Evolutionary conservation across 2,329 filamentous ascomycete species (phyloP).

Genomic region (Rutstroemia sp.): DNA sequence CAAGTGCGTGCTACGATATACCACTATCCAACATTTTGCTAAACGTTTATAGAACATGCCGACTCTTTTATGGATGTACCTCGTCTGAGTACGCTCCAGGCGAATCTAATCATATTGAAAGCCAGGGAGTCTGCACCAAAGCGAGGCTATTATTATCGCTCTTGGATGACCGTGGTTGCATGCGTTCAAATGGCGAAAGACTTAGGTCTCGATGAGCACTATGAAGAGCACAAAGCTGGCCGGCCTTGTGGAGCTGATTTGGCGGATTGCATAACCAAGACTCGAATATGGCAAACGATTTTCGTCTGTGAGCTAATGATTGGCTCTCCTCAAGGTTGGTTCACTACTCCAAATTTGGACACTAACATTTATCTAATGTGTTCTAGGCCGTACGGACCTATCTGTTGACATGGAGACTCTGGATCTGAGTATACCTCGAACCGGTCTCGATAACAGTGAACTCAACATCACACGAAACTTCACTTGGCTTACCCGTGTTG

Average conservation of each 20-base stretch:
- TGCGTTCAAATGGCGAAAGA: slow-evolving; percentile 92
- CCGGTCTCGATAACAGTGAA: slow-evolving; percentile 67
- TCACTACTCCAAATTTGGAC: not conserved
- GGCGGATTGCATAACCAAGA: slow-evolving; percentile 76
- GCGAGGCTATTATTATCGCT: slow-evolving; percentile 91
- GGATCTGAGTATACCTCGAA: slow-evolving; percentile 60
- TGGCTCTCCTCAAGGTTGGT: slow-evolving; percentile 77
- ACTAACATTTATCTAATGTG: slow-evolving; percentile 12
- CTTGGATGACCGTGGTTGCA: slow-evolving; percentile 92
- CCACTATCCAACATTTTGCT: slow-evolving; percentile 15
- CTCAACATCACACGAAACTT: slow-evolving; percentile 76
- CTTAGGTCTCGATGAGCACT: slow-evolving; percentile 81
- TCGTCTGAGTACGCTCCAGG: slow-evolving; percentile 84
- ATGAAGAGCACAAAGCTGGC: slow-evolving; percentile 67
- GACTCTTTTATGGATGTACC: slow-evolving; percentile 92
- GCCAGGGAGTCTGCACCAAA: slow-evolving; percentile 88
- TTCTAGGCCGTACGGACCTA: slow-evolving; percentile 66
- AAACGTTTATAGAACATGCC: slow-evolving; percentile 60
- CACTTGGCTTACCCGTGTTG: slow-evolving; percentile 69
- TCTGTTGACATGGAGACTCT: slow-evolving; percentile 68
- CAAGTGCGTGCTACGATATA: slow-evolving; percentile 45
- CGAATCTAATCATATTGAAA: slow-evolving; percentile 79
- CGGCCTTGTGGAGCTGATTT: slow-evolving; percentile 60
- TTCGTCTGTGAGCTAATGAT: slow-evolving; percentile 88
- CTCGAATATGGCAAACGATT: slow-evolving; percentile 81